These are phyloP conservation scores for Psidium friedrichsthalianum DNA, from an alignment of 345 rosid genomes.

Conservation along the genomic window DNA sequence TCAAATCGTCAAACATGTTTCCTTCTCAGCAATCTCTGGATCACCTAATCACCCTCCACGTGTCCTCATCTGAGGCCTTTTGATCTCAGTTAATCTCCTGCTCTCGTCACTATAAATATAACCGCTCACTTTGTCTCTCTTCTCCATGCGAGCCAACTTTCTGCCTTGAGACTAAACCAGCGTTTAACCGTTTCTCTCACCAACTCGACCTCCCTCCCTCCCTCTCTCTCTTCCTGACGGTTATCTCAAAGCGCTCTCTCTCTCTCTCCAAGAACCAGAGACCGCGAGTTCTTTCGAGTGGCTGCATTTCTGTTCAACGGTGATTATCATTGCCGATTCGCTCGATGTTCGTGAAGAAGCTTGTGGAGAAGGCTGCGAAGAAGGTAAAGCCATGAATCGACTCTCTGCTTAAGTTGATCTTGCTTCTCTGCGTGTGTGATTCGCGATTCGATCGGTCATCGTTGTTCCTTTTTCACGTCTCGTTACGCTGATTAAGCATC, in stretches of 20 bases:
- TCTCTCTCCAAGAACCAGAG: neutral
- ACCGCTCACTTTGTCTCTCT: slow-evolving; percentile 5
- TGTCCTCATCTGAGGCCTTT: slow-evolving; percentile 5
- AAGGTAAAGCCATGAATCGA: slow-evolving; percentile 9
- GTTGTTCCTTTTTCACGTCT: neutral
- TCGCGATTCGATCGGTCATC: neutral
- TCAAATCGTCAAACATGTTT: slow-evolving; percentile 8
- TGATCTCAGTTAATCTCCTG: neutral
- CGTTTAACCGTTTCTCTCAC: slow-evolving; percentile 8
- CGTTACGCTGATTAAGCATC: neutral
- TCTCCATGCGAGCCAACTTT: neutral
- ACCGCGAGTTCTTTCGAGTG: neutral
- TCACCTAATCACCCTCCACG: slow-evolving; percentile 30
- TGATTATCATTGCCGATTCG: neutral
- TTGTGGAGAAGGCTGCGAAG: slow-evolving; percentile 62
- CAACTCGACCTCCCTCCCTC: neutral
- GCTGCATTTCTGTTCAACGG: neutral
- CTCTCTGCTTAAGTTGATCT: neutral
- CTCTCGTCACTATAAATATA: neutral
- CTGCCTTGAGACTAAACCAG: neutral
- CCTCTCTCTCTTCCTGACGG: slow-evolving; percentile 1
- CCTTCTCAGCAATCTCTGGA: neutral
- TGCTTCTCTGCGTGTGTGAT: neutral
- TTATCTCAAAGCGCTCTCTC: slow-evolving; percentile 9
- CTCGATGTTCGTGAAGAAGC: slow-evolving; percentile 47